Percentiles rank a stretch among this genome's conserved stretches.
Conservation (phyloP, 1,139 yeast genomes). For the Citeromyces siamensis region DNA sequence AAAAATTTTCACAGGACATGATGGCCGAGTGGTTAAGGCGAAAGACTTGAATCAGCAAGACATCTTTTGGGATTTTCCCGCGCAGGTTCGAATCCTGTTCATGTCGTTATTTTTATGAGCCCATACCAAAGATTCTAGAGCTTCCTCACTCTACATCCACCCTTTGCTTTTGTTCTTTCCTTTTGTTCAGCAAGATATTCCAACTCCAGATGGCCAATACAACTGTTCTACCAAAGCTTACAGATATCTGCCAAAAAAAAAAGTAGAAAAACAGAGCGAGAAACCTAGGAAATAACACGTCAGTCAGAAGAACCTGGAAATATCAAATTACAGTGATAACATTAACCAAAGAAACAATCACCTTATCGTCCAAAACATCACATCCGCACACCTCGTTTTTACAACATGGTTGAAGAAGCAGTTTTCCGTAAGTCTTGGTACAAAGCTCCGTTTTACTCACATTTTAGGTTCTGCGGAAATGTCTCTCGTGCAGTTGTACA, state of each 20-base stretch:
- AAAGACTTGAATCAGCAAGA: conserved; percentile 27
- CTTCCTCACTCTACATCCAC: no score
- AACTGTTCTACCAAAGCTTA: no score
- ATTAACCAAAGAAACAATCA: no score
- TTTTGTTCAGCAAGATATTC: no score
- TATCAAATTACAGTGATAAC: no score
- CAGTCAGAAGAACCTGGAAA: no score
- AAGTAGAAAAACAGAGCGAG: no score
- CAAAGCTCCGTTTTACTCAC: neutral
- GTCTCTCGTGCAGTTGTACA: conserved; percentile 84
- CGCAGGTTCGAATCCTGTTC: conserved; percentile 37
- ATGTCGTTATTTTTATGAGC: conserved; percentile 25
- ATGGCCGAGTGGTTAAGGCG: conserved; percentile 45
- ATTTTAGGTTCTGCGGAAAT: conserved; percentile 78
- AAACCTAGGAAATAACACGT: no score
- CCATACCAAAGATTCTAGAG: no score
- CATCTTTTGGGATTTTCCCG: conserved; percentile 35
- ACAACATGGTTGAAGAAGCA: conserved; percentile 3
- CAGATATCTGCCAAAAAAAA: no score
- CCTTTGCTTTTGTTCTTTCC: no score
- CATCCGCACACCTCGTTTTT: conserved; percentile 2
- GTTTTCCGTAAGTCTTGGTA: conserved; percentile 2
- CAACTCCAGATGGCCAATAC: no score
- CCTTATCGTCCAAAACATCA: neutral
- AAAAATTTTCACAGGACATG: neutral